These are phyloP conservation scores for Stylosanthes scabra DNA, from an alignment of 331 rosid genomes.

Conservation along the genomic window DNA sequence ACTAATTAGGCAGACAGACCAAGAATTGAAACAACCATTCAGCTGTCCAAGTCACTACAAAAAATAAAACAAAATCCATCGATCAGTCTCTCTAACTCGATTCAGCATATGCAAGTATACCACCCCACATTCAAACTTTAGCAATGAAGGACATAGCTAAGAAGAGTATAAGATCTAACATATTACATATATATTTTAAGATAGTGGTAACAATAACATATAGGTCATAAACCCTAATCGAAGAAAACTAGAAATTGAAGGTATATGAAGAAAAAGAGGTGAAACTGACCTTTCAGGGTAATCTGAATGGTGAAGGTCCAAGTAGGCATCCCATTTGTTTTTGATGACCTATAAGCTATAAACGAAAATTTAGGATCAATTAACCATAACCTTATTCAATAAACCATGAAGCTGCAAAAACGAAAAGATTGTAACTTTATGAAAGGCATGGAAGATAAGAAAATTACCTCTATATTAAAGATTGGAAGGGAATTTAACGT, in stretches of 20 bases:
- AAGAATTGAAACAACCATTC: too few species aligned
- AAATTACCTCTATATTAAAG: too few species aligned
- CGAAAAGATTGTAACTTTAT: neutral
- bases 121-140: too few species aligned
- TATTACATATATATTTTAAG: too few species aligned
- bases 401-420: slow-evolving; percentile 5
- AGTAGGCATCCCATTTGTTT: slow-evolving; percentile 88
- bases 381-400: too few species aligned
- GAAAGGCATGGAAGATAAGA: neutral
- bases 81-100: too few species aligned
- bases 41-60: too few species aligned
- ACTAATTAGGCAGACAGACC: too few species aligned
- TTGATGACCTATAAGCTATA: slow-evolving; percentile 86
- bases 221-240: neutral
- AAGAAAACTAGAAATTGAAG: neutral
- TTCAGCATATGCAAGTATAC: too few species aligned
- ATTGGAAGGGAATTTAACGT: too few species aligned
- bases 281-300: slow-evolving; percentile 75
- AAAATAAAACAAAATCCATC: too few species aligned
- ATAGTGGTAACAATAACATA: too few species aligned
- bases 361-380: neutral
- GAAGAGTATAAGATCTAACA: neutral
- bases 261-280: neutral
- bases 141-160: neutral
- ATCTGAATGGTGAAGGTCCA: slow-evolving; percentile 86